phyloP scores from a whole-genome alignment of 257 asterid species.

The Linderniella brevidens region DNA sequence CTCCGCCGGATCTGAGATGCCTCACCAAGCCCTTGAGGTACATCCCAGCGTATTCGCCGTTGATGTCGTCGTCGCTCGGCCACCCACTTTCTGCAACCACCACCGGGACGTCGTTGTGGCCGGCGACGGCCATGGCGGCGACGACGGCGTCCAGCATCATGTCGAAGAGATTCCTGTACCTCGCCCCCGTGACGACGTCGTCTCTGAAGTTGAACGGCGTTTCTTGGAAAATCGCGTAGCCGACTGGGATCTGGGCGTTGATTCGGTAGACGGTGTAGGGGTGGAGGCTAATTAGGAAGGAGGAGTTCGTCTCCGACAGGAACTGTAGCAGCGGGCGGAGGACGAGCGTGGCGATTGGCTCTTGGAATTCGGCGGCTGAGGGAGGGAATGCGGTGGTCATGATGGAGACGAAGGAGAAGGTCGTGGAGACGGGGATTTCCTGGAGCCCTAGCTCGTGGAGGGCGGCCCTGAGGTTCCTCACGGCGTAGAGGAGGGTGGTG shows the following conservation, averaged over 20 bases:
- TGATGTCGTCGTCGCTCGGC: constrained; percentile 37
- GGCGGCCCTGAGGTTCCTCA: constrained; percentile 43
- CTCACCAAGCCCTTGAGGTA: constrained; percentile 42
- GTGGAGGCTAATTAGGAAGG: constrained; percentile 44
- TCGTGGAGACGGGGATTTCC: constrained; percentile 54
- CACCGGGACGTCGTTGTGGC: constrained; percentile 46
- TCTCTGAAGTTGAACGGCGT: constrained; percentile 60
- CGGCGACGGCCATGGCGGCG: constrained; percentile 57
- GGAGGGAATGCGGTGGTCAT: constrained; percentile 70
- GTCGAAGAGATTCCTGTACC: constrained; percentile 74
- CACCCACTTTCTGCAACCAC: constrained; percentile 79
- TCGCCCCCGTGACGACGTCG: constrained; percentile 50
- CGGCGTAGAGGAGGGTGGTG: constrained; percentile 37
- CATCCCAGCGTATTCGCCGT: constrained; percentile 48
- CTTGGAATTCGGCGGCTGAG: constrained; percentile 61
- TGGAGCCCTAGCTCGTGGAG: constrained; percentile 48
- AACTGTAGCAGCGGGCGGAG: constrained; percentile 52
- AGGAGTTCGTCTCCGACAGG: constrained; percentile 56
- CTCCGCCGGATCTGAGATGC: constrained; percentile 52
- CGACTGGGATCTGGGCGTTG: constrained; percentile 46
- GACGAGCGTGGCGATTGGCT: constrained; percentile 31
- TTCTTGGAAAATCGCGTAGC: constrained; percentile 53
- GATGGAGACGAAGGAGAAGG: constrained; percentile 48
- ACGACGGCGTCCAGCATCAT: constrained; percentile 79
- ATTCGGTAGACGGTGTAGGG: constrained; percentile 50